Base-by-base conservation (phyloP, 148 eudicot genomes). In the Pharnaceum exiguum region DNA sequence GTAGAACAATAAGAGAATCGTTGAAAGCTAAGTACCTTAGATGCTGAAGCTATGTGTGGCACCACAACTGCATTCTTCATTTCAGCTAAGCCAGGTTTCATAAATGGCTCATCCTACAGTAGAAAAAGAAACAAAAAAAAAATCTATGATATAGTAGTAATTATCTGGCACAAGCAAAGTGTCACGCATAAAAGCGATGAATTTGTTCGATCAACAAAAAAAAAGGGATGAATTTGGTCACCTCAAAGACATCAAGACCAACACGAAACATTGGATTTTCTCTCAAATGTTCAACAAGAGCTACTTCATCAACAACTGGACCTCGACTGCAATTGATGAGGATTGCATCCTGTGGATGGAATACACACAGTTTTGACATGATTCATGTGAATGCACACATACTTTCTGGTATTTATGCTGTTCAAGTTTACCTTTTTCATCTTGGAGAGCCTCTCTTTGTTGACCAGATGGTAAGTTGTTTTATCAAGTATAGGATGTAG, bases 221-320 rank as follows among this genome's bases (percentile, higher is more conserved):
- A 17, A 21, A 21, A 30, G 21, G 13, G 62, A 21, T 3, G 10
- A 39, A 30, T 51, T 24, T 24, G 1, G 8, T 56, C 77, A 90
- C 97, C 95, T 93, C 99, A 60, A 83, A 93, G 47, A 93, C 99
- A 59, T 93, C 99, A 71, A 93, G 95, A 63, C 96, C 99, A 72
- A 89, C 99, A 70, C 96, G 84, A 69, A 93, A 93, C 99, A 93
- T 93, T 55, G 99, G 99, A 66, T 93, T 93, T 44, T 47, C 80
- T 75, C 65, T 86, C 64, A 93, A 71, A 73, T 93, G 99, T 67
- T 89, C 91, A 28, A 93, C 99, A 47, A 93, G 96, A 69, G 99
- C 99, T 11, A 50, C 89, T 77, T 93, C 99, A 69, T 93, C 96
- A 62, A 93, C 62, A 49, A 93, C 99, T n/a, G 99, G 96, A 46